Evolutionary conservation across 148 eudicot genomes (phyloP).

Genomic region (Rheum nobile): DNA sequence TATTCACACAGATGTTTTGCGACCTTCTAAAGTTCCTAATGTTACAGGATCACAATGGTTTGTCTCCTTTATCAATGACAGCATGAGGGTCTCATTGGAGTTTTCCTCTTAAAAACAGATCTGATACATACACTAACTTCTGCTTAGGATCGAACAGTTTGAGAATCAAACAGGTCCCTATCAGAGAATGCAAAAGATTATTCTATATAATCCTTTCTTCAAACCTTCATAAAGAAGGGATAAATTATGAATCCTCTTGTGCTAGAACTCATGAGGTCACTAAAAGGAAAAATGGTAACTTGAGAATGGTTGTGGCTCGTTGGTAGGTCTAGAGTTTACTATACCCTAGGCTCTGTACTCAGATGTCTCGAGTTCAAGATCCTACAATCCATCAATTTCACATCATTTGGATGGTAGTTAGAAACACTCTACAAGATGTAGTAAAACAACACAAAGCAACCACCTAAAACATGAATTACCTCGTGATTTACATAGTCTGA

Average conservation of each 20-base stretch:
- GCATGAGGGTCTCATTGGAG: background rate
- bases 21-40: background rate
- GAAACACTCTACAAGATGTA: background rate
- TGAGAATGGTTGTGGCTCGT: background rate
- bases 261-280: no score
- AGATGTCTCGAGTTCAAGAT: background rate
- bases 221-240: no score
- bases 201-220: background rate
- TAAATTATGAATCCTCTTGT: no score
- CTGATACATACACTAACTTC: background rate
- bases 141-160: background rate
- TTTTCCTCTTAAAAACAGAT: background rate
- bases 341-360: background rate
- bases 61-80: background rate
- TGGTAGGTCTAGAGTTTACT: background rate
- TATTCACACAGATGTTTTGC: background rate
- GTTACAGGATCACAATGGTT: background rate
- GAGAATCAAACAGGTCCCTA: background rate
- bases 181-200: background rate
- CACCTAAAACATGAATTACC: conserved; percentile 28
- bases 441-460: conserved; percentile 7
- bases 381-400: background rate
- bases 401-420: background rate
- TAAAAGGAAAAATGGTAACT: no score
- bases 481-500: conserved; percentile 75